Evolutionary conservation across 2,329 filamentous ascomycete species (phyloP), one percentile per base, ranked within the genome.

Genomic region (Aspergillus glaucus): DNA sequence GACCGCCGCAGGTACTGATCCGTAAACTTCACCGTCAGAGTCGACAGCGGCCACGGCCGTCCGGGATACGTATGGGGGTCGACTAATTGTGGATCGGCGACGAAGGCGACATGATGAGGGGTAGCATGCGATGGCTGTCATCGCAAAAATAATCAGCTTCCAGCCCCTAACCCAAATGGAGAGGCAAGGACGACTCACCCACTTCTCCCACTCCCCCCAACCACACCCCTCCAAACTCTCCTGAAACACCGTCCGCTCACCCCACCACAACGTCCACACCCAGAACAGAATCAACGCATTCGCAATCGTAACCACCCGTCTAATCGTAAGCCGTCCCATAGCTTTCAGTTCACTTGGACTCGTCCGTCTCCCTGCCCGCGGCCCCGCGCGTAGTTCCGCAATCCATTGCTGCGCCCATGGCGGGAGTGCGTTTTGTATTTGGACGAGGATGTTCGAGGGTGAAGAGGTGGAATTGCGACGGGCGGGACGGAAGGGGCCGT

Each of bases 41-140:
- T 76, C 6, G 81, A 84, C n/a, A 87, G 70, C 9, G 82, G 84
- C 84, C 84, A 87, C 36, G 82, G 84, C 41, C 91, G 84, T 58
- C 86, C 89, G 2, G 90, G 88, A 62, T 96, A 96, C n/a, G 90
- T 94, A 68, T 96, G 88, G 47, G 90, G 88, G 68, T 96, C 91
- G 62, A 93, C 89, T 50, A 96, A 79, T 67, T 96, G 91, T 40
- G 91, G 91, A 63, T 96, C 91, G 52, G 91, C 89, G 56, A 96
- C 78, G 64, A 96, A 84, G 58, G 88, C 77, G 57, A 95, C 78
- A 64, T 85, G 88, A 67, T 97, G 91, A 24, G 93, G 93, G 30
- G 79, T 82, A 45, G 91, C 86, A 57, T 79, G 82, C 60, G 79
- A 71, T 46, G 90, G 88, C 93, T 95, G 1, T 36, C 5, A 17